These are phyloP conservation scores for Geranomyces variabilis DNA, from an alignment of 192 early-diverging fungal species.

Conservation along the genomic window DNA sequence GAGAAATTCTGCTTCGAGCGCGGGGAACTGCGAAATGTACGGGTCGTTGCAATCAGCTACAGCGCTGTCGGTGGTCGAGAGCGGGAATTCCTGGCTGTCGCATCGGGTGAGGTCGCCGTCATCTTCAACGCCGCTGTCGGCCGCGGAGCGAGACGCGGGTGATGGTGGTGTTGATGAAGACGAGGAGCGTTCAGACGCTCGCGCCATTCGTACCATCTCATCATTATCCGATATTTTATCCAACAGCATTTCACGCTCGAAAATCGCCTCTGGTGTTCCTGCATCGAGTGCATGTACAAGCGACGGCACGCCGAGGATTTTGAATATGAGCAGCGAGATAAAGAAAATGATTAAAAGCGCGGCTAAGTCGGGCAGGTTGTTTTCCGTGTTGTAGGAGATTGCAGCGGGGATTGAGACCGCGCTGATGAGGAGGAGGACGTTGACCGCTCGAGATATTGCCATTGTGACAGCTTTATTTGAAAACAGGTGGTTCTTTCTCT, in stretches of 20 bases:
- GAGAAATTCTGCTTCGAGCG: constrained; percentile 24
- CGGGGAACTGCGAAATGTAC: constrained; percentile 23
- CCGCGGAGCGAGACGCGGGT: too few relatives aligned
- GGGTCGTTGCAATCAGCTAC: constrained; percentile 20
- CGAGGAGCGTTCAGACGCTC: background rate
- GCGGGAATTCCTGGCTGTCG: background rate
- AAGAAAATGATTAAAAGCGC: background rate
- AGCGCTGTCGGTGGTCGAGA: constrained; percentile 3
- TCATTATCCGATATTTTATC: background rate
- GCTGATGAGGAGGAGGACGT: constrained; percentile 1
- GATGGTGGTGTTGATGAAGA: background rate
- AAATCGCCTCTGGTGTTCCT: background rate
- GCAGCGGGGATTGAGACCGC: constrained; percentile 8
- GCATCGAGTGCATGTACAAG: constrained; percentile 9
- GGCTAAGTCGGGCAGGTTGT: constrained; percentile 12
- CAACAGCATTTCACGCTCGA: background rate
- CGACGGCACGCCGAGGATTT: constrained; percentile 9
- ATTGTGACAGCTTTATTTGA: too few relatives aligned
- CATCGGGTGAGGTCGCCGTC: background rate
- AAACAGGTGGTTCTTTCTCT: too few relatives aligned
- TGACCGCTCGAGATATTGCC: constrained; percentile 7
- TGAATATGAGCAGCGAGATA: constrained; percentile 5
- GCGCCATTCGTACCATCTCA: background rate
- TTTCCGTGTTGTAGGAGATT: background rate
- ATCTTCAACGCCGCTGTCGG: background rate